Conservation (phyloP, 495 filamentous ascomycete genomes). For the Tetracladium setigerum region DNA sequence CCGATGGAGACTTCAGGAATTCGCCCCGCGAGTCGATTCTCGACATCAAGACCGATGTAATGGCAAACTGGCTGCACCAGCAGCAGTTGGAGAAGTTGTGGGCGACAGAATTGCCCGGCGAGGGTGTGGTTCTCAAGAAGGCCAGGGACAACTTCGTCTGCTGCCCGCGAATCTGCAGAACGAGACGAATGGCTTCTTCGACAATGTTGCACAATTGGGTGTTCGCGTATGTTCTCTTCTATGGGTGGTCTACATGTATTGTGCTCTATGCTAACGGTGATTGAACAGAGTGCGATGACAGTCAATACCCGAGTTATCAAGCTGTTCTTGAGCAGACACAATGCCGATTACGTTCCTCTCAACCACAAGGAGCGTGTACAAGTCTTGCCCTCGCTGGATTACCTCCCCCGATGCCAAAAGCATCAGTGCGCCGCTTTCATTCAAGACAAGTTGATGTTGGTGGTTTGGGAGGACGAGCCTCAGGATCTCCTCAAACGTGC, state of each 20-base stretch:
- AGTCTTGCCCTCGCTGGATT: conserved; percentile 45
- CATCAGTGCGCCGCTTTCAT: conserved; percentile 66
- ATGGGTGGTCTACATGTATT: background rate
- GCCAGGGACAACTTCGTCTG: conserved; percentile 43
- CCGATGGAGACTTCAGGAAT: conserved; percentile 38
- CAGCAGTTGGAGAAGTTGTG: conserved; percentile 52
- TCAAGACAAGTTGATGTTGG: conserved; percentile 42
- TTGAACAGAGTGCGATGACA: conserved; percentile 47
- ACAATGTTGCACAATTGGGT: conserved; percentile 46
- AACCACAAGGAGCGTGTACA: conserved; percentile 49
- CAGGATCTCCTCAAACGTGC: conserved; percentile 43
- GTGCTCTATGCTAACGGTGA: conserved; percentile 4
- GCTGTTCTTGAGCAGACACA: conserved; percentile 38
- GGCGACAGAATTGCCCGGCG: conserved; percentile 43
- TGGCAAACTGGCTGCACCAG: conserved; percentile 55
- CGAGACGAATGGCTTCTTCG: conserved; percentile 38
- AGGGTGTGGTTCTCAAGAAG: conserved; percentile 57
- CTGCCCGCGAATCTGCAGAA: conserved; percentile 42
- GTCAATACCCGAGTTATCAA: conserved; percentile 51
- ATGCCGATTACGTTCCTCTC: conserved; percentile 45
- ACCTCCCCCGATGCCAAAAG: conserved; percentile 49
- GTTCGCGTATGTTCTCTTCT: conserved; percentile 34
- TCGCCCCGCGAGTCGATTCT: conserved; percentile 28
- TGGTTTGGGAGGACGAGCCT: conserved; percentile 64
- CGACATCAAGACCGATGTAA: conserved; percentile 50